Evolutionary conservation across 208 protist species (phyloP).

Genomic region (Novymonas esmeraldas): DNA sequence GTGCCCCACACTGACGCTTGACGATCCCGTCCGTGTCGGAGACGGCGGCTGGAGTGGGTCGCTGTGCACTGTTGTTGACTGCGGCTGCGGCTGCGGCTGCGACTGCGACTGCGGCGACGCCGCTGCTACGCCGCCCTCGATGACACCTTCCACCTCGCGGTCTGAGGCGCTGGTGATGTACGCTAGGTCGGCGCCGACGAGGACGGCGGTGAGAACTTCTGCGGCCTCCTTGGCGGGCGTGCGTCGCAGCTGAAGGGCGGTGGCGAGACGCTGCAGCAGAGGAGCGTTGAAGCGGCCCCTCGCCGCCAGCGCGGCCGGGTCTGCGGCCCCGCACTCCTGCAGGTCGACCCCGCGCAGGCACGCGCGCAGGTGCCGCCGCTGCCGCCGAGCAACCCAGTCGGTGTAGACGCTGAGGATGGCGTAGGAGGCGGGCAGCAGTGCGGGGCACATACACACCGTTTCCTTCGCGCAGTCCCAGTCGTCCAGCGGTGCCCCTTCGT

Average conservation of each 20-base stretch:
- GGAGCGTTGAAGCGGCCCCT: constrained; percentile 30
- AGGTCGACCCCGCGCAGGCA: constrained; percentile 33
- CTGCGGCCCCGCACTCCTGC: constrained; percentile 23
- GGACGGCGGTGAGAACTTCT: constrained; percentile 29
- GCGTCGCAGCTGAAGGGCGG: constrained; percentile 19
- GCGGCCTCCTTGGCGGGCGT: constrained; percentile 11
- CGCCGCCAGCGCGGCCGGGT: constrained; percentile 18
- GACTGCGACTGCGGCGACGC: too few relatives aligned
- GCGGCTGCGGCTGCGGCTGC: neutral
- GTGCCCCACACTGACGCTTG: too few relatives aligned
- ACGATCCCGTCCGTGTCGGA: neutral
- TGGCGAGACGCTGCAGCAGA: constrained; percentile 22
- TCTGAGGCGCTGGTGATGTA: constrained; percentile 6
- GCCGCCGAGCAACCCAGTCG: constrained; percentile 12
- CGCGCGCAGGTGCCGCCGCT: constrained; percentile 11
- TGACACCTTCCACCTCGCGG: too few relatives aligned
- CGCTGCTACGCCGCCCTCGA: too few relatives aligned
- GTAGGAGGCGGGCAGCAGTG: constrained; percentile 17
- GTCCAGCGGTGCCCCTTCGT: neutral
- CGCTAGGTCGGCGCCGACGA: constrained; percentile 35
- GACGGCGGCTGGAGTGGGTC: constrained; percentile 14
- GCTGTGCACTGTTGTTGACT: too few relatives aligned
- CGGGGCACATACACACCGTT: constrained; percentile 20
- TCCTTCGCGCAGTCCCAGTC: constrained; percentile 9
- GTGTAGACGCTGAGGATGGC: constrained; percentile 14